Percentiles rank a stretch among this genome's conserved stretches.
These are phyloP conservation scores for Aspergillus ochraceus DNA, from an alignment of 2,329 filamentous ascomycete genomes.

Conservation along the genomic window DNA sequence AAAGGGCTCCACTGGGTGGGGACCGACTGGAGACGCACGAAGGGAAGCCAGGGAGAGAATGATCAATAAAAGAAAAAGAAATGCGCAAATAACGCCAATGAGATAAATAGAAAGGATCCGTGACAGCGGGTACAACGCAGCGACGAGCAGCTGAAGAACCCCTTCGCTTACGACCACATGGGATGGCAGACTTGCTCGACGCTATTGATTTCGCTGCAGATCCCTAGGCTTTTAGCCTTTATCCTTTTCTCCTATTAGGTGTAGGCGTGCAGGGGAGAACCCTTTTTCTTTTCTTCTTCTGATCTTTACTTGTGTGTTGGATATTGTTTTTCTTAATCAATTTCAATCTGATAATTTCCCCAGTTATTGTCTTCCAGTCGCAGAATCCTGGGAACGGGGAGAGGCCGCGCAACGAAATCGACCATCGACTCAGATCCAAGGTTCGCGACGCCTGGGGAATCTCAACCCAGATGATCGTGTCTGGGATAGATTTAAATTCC, in stretches of 20 bases:
- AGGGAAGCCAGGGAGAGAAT: neutral
- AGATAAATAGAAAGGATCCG: neutral
- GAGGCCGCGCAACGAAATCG: neutral
- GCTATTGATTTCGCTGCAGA: neutral
- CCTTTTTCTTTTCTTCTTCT: neutral
- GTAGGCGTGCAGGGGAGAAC: neutral
- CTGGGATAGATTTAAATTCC: constrained; percentile 1
- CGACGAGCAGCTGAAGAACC: neutral
- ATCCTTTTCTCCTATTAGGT: too few species aligned
- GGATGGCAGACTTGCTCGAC: neutral
- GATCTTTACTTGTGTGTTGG: too few species aligned
- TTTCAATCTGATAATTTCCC: too few species aligned
- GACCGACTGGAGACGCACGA: neutral
- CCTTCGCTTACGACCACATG: constrained; percentile 6
- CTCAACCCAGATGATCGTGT: neutral
- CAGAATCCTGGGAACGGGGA: neutral
- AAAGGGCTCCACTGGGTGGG: neutral
- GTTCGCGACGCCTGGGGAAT: neutral
- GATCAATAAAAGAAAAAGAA: neutral
- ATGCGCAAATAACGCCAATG: neutral
- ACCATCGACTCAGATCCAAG: neutral
- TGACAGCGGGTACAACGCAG: constrained; percentile 3
- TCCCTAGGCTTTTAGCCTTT: neutral
- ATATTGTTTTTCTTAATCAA: too few species aligned
- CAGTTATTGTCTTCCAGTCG: too few species aligned